Conservation (phyloP, 2,329 filamentous ascomycete genomes). For the Lasiodiplodia gonubiensis region DNA sequence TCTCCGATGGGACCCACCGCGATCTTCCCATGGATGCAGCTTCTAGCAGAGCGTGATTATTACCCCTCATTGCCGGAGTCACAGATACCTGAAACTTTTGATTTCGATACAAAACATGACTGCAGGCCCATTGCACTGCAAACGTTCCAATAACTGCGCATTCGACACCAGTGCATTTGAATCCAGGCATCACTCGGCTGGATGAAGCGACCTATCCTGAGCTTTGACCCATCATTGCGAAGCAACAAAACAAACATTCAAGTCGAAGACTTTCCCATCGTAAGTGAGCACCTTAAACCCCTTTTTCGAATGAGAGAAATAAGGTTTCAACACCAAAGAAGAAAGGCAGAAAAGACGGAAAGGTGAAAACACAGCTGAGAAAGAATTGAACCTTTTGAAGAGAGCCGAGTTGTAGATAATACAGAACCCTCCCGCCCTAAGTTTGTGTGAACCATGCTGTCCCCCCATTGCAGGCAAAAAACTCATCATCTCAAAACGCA, state of each 20-base stretch:
- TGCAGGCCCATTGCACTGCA: background rate
- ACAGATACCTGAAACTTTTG: background rate
- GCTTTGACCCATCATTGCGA: conserved; percentile 16
- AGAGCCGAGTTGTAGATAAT: conserved; percentile 30
- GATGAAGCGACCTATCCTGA: conserved; percentile 23
- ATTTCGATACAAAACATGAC: background rate
- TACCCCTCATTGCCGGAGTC: background rate
- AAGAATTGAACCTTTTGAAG: conserved; percentile 29
- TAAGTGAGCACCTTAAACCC: conserved; percentile 20
- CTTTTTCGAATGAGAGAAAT: conserved; percentile 26
- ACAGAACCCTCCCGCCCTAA: conserved; percentile 28
- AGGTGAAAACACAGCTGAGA: conserved; percentile 23
- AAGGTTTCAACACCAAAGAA: conserved; percentile 26
- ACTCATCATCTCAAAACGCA: conserved; percentile 27
- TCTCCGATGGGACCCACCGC: conserved; percentile 1
- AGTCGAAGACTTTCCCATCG: conserved; percentile 25
- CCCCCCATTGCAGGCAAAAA: conserved; percentile 11
- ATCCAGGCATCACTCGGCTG: conserved; percentile 19
- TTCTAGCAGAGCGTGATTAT: background rate
- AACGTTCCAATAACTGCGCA: background rate
- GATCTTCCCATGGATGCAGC: conserved; percentile 12
- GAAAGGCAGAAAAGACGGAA: conserved; percentile 24
- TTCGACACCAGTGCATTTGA: conserved; percentile 18
- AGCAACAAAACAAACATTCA: conserved; percentile 22
- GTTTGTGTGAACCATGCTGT: conserved; percentile 14